These are phyloP conservation scores for Paxillus ammoniavirescens DNA, from an alignment of 768 basidiomycete species.

Conservation along the genomic window DNA sequence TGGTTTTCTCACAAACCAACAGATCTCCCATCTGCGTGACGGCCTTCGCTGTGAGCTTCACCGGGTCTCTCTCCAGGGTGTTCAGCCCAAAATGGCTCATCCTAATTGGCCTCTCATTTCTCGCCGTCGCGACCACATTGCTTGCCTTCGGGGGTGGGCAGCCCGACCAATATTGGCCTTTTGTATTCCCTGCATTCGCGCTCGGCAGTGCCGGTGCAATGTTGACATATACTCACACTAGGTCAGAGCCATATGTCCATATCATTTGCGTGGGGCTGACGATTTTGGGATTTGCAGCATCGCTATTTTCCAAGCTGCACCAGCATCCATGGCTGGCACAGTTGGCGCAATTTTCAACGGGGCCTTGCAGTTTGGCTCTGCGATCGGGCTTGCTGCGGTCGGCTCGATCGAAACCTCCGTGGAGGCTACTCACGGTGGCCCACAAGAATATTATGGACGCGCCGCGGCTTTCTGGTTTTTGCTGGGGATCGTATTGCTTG, in stretches of 20 bases:
- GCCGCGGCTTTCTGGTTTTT: slow-evolving; percentile 48
- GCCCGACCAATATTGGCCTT: slow-evolving; percentile 43
- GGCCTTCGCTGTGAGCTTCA: slow-evolving; percentile 36
- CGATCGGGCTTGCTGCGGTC: slow-evolving; percentile 48
- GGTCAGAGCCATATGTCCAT: slow-evolving; percentile 32
- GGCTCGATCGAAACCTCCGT: slow-evolving; percentile 48
- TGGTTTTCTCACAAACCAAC: slow-evolving; percentile 3
- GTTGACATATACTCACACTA: slow-evolving; percentile 46
- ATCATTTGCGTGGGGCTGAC: not conserved
- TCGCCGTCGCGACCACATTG: slow-evolving; percentile 39
- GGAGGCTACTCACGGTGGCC: slow-evolving; percentile 32
- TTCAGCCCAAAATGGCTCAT: slow-evolving; percentile 46
- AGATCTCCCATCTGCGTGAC: slow-evolving; percentile 43
- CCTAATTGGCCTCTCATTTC: slow-evolving; percentile 38
- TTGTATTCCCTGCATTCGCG: slow-evolving; percentile 48
- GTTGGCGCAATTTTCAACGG: slow-evolving; percentile 57
- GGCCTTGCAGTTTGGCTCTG: slow-evolving; percentile 51
- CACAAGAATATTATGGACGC: slow-evolving; percentile 37
- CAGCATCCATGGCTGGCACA: slow-evolving; percentile 48
- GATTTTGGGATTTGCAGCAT: slow-evolving; percentile 32
- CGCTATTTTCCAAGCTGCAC: slow-evolving; percentile 48
- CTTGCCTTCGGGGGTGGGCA: slow-evolving; percentile 42
- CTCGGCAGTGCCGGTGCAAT: slow-evolving; percentile 47
- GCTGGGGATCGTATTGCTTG: slow-evolving; percentile 33
- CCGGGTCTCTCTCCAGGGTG: slow-evolving; percentile 37